A percentile compares a stretch with the other conserved stretches of the same genome.
phyloP scores from a whole-genome alignment of 805 yeast species.

The Metschnikowia amazonensis region DNA sequence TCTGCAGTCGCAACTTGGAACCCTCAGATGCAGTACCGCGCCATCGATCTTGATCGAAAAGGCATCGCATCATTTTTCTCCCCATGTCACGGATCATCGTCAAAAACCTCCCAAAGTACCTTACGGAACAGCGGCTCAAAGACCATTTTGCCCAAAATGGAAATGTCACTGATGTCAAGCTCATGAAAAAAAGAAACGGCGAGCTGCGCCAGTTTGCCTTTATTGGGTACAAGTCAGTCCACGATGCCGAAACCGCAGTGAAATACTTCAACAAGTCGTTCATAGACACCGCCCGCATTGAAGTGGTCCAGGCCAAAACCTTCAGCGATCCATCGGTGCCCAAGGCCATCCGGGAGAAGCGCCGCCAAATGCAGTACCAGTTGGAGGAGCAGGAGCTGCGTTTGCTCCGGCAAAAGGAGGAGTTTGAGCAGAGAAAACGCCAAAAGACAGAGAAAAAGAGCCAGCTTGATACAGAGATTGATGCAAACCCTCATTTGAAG shows the following conservation, averaged over 20 bases:
- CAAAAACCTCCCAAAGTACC: conserved; percentile 78
- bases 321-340: conserved; percentile 83
- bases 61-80: conserved; percentile 8
- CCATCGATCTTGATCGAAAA: not conserved
- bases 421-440: conserved; percentile 35
- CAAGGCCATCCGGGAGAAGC: conserved; percentile 45
- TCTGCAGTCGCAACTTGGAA: too few relatives aligned
- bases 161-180: conserved; percentile 81
- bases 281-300: conserved; percentile 76
- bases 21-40: conserved; percentile 3
- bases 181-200: conserved; percentile 77
- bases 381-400: conserved; percentile 41
- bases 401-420: conserved; percentile 37
- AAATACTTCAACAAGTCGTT: conserved; percentile 71
- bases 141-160: conserved; percentile 61
- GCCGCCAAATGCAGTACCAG: conserved; percentile 40
- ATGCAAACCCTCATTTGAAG: conserved; percentile 59
- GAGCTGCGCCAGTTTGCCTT: conserved; percentile 91
- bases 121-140: conserved; percentile 67
- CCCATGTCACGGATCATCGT: conserved; percentile 84
- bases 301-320: conserved; percentile 79
- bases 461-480: conserved; percentile 57
- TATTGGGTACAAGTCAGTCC: conserved; percentile 71
- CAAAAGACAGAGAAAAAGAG: conserved; percentile 33
- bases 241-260: conserved; percentile 77